Evolutionary conservation across 2,329 filamentous ascomycete genomes (phyloP), one percentile per base, ranked within the genome.

Genomic region (Penicillium freii): DNA sequence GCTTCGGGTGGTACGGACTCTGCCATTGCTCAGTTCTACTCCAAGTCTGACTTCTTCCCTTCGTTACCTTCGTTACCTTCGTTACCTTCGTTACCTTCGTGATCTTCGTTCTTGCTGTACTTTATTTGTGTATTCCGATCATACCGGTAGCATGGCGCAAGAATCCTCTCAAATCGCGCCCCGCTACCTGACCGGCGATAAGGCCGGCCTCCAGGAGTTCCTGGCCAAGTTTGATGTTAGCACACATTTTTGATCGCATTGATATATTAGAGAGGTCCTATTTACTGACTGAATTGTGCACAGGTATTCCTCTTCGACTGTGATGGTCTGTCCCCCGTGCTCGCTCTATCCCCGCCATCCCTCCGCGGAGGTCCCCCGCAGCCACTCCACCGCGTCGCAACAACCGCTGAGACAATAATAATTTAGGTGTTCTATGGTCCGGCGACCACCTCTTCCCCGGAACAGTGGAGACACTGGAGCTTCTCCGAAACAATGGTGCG

Each of bases 271-370:
- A 33, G 5, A 21, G 5, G 4, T 11, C 9, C 7, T 19, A 47
- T 53, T 52, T 60, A 39, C 61, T 69, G 70, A 69, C 54, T 54
- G 17, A n/a, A 29, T 47, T 9, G 1, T 49, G 46, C 58, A 57
- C 66, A 96, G 91, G 87, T 90, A 36, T 97, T 99, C 71, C 81
- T 99, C 13, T 91, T 99, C 70, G 94, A 99, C 74, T 99, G 94
- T 78, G 94, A 99, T 85, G 94, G 93, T 96, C 80, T 69, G 81
- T 71, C 33, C 51, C 43, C 50, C 52, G 23, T 38, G 19, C 25
- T 44, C 42, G 46, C 27, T 19, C 36, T 11, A 46, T 21, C 17
- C 53, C 54, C 39, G 53, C 46, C 19, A 59, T 44, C 40, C 38
- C 52, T 47, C 51, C 39, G 19, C 44, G 31, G 21, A 25, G 19